Conservation (phyloP, 768 basidiomycete genomes). For the Tylopilus sp. region DNA sequence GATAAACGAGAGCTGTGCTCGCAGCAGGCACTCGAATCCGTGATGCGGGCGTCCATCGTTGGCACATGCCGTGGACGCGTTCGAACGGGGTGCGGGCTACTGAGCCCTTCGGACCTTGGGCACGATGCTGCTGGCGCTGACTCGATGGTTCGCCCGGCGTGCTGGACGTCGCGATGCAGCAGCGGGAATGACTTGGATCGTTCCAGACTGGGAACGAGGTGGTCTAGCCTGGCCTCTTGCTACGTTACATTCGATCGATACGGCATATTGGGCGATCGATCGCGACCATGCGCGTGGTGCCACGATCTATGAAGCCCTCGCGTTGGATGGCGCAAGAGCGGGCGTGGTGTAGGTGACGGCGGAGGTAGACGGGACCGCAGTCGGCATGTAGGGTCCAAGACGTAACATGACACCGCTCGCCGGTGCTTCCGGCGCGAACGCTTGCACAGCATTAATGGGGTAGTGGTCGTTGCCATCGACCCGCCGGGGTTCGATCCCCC, state of each 20-base stretch:
- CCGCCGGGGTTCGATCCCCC: constrained; percentile 84
- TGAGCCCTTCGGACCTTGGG: no score
- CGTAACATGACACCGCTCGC: no score
- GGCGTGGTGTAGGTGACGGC: no score
- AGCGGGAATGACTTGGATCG: background rate
- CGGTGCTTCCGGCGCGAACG: background rate
- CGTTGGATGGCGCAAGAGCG: no score
- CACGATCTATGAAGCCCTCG: background rate
- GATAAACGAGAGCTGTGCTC: background rate
- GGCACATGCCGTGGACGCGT: background rate
- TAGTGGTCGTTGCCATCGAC: constrained; percentile 73
- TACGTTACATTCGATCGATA: background rate
- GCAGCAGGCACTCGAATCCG: background rate
- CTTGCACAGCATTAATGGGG: constrained; percentile 56
- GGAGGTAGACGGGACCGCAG: no score
- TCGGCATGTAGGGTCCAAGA: no score
- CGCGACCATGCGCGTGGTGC: background rate
- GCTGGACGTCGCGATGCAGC: background rate
- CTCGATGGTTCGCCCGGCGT: background rate
- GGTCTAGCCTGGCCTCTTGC: background rate
- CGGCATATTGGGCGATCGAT: no score
- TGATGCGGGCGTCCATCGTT: background rate
- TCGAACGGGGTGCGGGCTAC: background rate
- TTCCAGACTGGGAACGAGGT: no score
- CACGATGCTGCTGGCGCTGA: no score